Conservation (phyloP, 179 eudicot species). For the Silene coronaria region DNA sequence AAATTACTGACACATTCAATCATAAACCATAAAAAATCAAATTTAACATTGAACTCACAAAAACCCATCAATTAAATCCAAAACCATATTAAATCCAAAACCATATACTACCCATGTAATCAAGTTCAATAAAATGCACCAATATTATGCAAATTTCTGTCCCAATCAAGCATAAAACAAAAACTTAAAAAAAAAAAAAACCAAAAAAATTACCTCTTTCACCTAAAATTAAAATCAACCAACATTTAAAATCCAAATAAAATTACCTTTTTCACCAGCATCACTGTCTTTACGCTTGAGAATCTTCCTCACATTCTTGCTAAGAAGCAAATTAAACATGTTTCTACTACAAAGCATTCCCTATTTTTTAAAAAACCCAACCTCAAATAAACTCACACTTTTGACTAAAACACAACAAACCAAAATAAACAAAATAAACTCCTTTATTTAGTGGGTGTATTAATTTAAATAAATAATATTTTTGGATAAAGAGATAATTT, state of each 20-base stretch:
- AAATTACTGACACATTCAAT: not conserved
- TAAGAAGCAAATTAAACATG: conserved; percentile 57
- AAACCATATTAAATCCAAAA: not conserved
- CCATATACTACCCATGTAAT: not conserved
- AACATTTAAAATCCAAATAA: not conserved
- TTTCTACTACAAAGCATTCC: conserved; percentile 36
- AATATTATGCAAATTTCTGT: not conserved
- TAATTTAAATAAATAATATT: not conserved
- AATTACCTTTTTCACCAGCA: conserved; percentile 77
- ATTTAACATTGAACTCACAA: not conserved
- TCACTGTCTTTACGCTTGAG: conserved; percentile 97
- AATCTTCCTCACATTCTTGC: conserved; percentile 68
- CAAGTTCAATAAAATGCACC: conserved; percentile 11
- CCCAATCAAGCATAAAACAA: not conserved
- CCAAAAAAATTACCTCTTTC: not conserved
- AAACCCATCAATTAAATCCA: conserved; percentile 1
- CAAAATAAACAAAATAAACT: not conserved
- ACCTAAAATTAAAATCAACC: not conserved
- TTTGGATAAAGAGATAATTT: not conserved
- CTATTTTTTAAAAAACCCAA: not conserved
- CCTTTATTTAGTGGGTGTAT: not conserved
- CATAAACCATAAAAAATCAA: not conserved
- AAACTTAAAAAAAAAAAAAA: too few relatives aligned
- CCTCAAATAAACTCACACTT: conserved; percentile 5
- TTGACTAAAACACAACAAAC: not conserved